A percentile compares a stretch with the other conserved stretches of the same genome.
phyloP scores from a whole-genome alignment of 1,139 yeast genomes.

The Protomyces arabidopsidicola region DNA sequence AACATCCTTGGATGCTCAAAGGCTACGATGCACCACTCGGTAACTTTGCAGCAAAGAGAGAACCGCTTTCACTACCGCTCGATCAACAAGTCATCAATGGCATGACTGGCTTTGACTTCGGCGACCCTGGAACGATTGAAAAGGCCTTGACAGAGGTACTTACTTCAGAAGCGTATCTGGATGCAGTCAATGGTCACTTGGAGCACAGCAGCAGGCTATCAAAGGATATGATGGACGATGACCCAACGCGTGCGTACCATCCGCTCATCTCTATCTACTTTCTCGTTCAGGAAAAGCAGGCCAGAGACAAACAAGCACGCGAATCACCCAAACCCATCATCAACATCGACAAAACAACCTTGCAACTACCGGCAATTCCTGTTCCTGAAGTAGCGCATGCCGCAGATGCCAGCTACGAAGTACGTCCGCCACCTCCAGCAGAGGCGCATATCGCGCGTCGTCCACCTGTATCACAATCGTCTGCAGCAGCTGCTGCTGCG shows the following conservation, averaged over 20 bases:
- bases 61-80: conserved; percentile 69
- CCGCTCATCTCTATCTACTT: conserved; percentile 84
- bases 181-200: conserved; percentile 61
- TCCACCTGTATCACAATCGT: neutral
- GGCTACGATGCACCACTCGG: conserved; percentile 76
- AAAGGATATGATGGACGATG: conserved; percentile 20
- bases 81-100: conserved; percentile 66
- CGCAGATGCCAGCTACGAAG: conserved; percentile 10
- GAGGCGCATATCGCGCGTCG: neutral
- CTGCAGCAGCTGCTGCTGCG: conserved; percentile 3
- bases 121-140: conserved; percentile 56
- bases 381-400: conserved; percentile 13
- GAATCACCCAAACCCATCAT: neutral
- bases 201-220: neutral
- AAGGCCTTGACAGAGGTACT: conserved; percentile 57
- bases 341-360: neutral
- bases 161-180: conserved; percentile 62
- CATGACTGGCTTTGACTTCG: conserved; percentile 77
- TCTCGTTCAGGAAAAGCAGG: conserved; percentile 78
- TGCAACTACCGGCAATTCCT: conserved; percentile 25
- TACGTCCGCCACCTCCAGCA: neutral
- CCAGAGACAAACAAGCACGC: conserved; percentile 41
- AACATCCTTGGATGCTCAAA: conserved; percentile 92
- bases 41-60: conserved; percentile 68
- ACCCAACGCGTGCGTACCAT: conserved; percentile 58